Percentiles rank a stretch among this genome's conserved stretches.
Evolutionary conservation across 129 eudicot genomes (phyloP).

Genomic region (Helichrysum umbraculigerum): DNA sequence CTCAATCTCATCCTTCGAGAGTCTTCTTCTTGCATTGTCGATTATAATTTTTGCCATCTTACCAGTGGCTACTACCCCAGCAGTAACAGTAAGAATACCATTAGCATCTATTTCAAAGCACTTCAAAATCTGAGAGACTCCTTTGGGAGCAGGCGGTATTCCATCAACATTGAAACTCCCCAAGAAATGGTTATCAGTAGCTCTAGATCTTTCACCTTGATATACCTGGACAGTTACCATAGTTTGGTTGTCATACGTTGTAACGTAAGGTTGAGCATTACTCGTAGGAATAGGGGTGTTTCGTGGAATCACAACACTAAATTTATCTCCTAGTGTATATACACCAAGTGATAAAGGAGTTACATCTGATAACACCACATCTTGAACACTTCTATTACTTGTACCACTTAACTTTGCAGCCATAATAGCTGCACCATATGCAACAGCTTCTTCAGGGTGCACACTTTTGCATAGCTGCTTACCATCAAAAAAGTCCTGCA

Average conservation of each 20-base stretch:
- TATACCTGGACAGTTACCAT: neutral
- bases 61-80: conserved; percentile 2
- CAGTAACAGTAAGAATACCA: neutral
- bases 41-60: neutral
- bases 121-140: neutral
- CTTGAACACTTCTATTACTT: neutral
- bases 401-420: neutral
- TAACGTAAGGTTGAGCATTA: too few relatives aligned
- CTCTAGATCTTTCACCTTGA: conserved; percentile 1
- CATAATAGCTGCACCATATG: neutral
- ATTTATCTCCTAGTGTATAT: neutral
- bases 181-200: neutral
- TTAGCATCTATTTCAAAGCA: neutral
- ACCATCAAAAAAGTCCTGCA: neutral
- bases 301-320: neutral
- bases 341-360: neutral
- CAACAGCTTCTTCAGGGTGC: neutral
- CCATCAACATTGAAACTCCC: neutral
- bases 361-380: neutral
- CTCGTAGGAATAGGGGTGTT: neutral
- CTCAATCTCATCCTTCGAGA: neutral
- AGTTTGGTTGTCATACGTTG: neutral
- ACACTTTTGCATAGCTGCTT: neutral
- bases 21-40: neutral
- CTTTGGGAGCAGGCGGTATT: conserved; percentile 3